Base-by-base conservation (phyloP, 495 filamentous ascomycete species). In the Aspergillus coremiiformis region DNA sequence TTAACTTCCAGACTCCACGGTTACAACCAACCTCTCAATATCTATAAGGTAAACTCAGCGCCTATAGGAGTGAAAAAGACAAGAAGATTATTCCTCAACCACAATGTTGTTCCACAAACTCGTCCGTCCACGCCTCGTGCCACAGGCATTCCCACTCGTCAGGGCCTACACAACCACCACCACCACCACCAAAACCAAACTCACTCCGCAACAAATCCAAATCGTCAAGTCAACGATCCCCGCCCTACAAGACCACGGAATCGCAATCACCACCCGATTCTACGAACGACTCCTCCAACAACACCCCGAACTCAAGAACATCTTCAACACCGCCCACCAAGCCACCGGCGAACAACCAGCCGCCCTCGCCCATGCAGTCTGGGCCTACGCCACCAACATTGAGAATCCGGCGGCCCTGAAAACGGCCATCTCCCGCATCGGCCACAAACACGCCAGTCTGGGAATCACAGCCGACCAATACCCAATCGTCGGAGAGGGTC, bases 371-470 rank as follows among this genome's bases (percentile, higher is more conserved):
- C 66, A 60, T 43, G 68, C 82, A 19, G 78, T 87, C 20, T 78
- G 80, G 56, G 78, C 77, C 5, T 85, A 85, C 54, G 83, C 84
- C 42, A 66, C 69, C 24, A 76, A 85, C 63, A 81, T 85, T 57
- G 83, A 85, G 57, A 74, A 84, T 65, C 76, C 84, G 1, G 68
- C 64, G 49, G 73, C 70, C 22, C 73, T 87, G 5, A 51, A 62
- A n/a, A 66, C 72, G n/a, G 77, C 80, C 24, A 73, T 87, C 14
- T 78, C 79, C 61, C 77, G 76, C 57, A 85, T 87, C 55, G 77
- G 78, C 47, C 77, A 84, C 58, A 85, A 85, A 65, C 84, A 87
- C 56, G 82, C 77, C 47, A 80, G 75, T 3, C 72, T 86, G n/a
- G 76, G 78, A 52, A 76, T 87, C 45, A 63, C 71, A 37, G 72